Conservation (phyloP, 768 basidiomycete species). For the Sistotremastrum suecicum region DNA sequence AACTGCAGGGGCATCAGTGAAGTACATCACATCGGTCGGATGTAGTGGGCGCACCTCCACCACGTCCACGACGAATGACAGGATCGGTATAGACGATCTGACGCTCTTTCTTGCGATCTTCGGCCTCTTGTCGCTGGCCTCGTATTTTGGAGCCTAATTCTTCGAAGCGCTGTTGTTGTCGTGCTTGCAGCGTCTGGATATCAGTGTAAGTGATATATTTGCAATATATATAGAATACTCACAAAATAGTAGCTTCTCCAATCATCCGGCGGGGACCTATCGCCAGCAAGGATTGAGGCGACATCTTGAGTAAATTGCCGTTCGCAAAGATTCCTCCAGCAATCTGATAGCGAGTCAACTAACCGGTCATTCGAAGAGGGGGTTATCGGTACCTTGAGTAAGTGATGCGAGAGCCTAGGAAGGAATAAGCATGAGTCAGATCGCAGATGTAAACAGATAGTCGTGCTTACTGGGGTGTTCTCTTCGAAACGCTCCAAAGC, state of each 20-base stretch:
- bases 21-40: constrained; percentile 3
- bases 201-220: neutral
- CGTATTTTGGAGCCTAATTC: constrained; percentile 48
- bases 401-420: constrained; percentile 7
- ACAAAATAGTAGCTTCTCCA: constrained; percentile 66
- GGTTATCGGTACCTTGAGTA: constrained; percentile 8
- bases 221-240: constrained; percentile 13
- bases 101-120: constrained; percentile 62
- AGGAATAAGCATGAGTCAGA: constrained; percentile 1
- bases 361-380: neutral
- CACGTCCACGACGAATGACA: constrained; percentile 42
- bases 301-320: constrained; percentile 41
- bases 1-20: constrained; percentile 20
- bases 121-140: constrained; percentile 51
- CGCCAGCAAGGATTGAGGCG: constrained; percentile 28
- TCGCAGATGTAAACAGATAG: neutral
- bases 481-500: constrained; percentile 56
- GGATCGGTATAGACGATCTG: constrained; percentile 65
- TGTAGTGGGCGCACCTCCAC: constrained; percentile 19
- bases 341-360: constrained; percentile 22
- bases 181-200: constrained; percentile 36
- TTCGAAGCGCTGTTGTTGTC: constrained; percentile 52
- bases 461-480: constrained; percentile 45
- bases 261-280: constrained; percentile 33
- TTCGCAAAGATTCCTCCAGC: constrained; percentile 34